Evolutionary conservation across 257 asterid species (phyloP), one percentile per base, ranked within the genome.

Genomic region (Capsicum baccatum): DNA sequence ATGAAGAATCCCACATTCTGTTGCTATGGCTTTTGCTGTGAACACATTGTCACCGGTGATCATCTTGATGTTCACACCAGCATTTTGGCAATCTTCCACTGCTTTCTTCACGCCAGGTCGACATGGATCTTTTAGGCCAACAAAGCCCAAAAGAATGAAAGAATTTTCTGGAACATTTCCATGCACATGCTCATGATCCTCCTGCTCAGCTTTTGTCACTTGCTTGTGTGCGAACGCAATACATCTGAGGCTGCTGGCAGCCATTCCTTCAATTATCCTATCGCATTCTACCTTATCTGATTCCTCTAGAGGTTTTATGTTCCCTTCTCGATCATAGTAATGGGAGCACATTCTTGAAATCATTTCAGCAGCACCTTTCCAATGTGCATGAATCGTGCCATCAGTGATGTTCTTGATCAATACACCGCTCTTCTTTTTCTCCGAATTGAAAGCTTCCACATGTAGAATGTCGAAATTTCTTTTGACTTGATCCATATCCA

Each of bases 281-380:
- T 90, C 66, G 12, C 90, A 90, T 48, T 39, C 81, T 39, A 17
- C 7, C 83, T 89, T 88, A n/a, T 88, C 88, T 0, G 16, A 8
- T 8, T 85, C 85, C 12, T 63, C 84, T 1, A 94, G 63, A n/a
- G 33, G 79, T 63, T 63, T 91, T 8, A 73, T 52, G n/a, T 91
- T 84, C 26, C 97, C 97, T 3, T 88, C 83, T 3, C 8, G 16
- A 86, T 92, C 88, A 73, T 88, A 90, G 86, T 89, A 92, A 42
- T 86, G 86, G 0, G 94, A 85, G 86, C 96, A 95, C 90, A 83
- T 85, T 83, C 88, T 88, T 35, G 91, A 87, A 2, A 95, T 85
- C 94, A 91, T 92, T 50, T 95, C 98, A 7, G 98, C 98, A 6
- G 94, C 97, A 37, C 98, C 98, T 84, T 92, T 95, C 98, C 98